Evolutionary conservation across 306 rosid species (phyloP).

Genomic region (Rosa rugosa): DNA sequence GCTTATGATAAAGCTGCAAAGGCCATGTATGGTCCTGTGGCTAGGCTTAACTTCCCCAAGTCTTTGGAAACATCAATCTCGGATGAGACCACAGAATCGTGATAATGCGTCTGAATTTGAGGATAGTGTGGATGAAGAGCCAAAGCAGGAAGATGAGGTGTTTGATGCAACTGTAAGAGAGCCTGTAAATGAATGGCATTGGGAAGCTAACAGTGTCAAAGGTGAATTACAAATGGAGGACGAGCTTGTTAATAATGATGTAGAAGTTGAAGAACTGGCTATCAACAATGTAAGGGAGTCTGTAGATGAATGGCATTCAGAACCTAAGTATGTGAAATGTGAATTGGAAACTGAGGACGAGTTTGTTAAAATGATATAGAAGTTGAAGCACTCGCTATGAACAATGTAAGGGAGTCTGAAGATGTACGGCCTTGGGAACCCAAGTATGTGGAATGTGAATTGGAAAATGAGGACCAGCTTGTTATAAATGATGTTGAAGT

Average conservation of each 20-base stretch:
- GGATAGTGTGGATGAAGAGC: not conserved
- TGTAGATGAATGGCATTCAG: not conserved
- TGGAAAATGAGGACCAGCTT: not conserved
- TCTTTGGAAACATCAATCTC: not conserved
- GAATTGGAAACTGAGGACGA: not conserved
- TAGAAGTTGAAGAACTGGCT: not conserved
- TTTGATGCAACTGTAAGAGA: not conserved
- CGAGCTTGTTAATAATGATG: not conserved
- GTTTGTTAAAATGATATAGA: not conserved
- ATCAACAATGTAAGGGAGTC: not conserved
- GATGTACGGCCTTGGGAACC: not conserved
- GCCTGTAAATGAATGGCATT: not conserved
- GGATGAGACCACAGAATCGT: constrained; percentile 7
- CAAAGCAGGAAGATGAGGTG: not conserved
- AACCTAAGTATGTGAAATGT: not conserved
- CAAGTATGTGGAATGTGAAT: not conserved
- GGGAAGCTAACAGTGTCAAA: not conserved
- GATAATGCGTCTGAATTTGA: not conserved
- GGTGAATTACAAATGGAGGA: not conserved
- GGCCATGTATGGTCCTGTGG: constrained; percentile 70
- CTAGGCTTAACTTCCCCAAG: constrained; percentile 66
- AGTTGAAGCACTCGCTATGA: not conserved
- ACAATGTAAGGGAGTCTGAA: not conserved
- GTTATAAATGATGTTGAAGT: not conserved
- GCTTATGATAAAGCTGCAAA: constrained; percentile 90